Base-by-base conservation (phyloP, 345 rosid genomes). In the Brassica cretica region DNA sequence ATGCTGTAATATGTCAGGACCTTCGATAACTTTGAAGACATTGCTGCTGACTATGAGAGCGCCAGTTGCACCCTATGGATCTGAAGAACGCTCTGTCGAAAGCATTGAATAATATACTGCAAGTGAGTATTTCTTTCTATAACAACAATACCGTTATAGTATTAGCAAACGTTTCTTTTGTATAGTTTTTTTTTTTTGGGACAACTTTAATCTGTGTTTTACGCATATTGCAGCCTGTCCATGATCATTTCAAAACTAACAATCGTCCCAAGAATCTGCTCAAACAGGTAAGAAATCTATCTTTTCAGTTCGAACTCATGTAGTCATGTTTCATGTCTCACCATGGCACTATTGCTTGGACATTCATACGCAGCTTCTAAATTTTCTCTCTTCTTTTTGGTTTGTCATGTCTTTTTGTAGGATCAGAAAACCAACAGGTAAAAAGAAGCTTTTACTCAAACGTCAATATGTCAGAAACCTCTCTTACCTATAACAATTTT, bases 61-160 rank as follows among this genome's bases (percentile, higher is more conserved):
- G 95, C 0, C 72, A 78, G 15, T 78, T 94, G 81, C 97, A 90
- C 82, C 95, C 97, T 29, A 89, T 78, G 33, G 93, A 91, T 81
- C 79, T 92, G 30, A 94, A 92, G 79, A 87, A 88, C 12, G 87
- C 93, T 69, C 87, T 89, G 58, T 65, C 89, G 72, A 90, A 71
- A 71, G 86, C 96, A 27, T 64, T 92, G 68, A 92, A 94, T 70
- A 81, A 72, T 84, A 90, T 90, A 78, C 85, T 92, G 76, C 88
- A 88, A 89, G 97, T 88, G 75, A 87, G 84, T 65, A 41, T 16
- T 55, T 64, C 27, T 7, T 66, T 71, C 33, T 65, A 18, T 0
- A 29, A 1, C 3, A 30, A 63, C 39, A 30, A n/a, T 8, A 32
- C 41, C 18, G 16, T 61, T 41, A 41, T 61, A 27, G 6, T 61